Conservation (phyloP, 139 green algal genomes). For the Prasinococcaceae sp. region DNA sequence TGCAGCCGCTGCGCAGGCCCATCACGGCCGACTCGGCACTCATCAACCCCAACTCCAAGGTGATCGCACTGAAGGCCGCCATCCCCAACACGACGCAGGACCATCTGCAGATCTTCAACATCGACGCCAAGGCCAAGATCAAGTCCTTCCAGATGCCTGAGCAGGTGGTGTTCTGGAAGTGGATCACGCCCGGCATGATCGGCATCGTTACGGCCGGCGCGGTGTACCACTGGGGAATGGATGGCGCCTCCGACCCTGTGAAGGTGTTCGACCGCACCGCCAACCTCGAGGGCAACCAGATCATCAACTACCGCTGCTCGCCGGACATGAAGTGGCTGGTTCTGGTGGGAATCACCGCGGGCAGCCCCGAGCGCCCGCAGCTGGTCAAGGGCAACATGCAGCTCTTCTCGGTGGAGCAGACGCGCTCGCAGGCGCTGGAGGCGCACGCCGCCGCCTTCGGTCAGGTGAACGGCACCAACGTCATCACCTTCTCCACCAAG, state of each 20-base stretch:
- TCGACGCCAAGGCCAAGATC: constrained; percentile 96
- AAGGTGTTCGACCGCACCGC: constrained; percentile 95
- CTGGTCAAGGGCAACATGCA: constrained; percentile 98
- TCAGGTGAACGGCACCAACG: constrained; percentile 28
- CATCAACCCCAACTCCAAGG: constrained; percentile 82
- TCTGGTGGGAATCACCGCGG: constrained; percentile 90
- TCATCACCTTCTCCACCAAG: constrained; percentile 97
- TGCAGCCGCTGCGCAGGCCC: constrained; percentile 59
- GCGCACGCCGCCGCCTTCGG: constrained; percentile 77
- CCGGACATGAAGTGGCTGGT: constrained; percentile 85
- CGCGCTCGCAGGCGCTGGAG: constrained; percentile 88
- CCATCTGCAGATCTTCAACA: constrained; percentile 94
- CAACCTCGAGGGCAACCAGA: constrained; percentile 89
- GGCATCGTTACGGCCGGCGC: constrained; percentile 77
- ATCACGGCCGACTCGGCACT: constrained; percentile 94
- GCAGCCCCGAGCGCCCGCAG: constrained; percentile 71
- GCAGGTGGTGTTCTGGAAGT: constrained; percentile 92
- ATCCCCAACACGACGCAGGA: constrained; percentile 31
- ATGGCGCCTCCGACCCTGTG: constrained; percentile 46
- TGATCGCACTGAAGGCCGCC: constrained; percentile 84
- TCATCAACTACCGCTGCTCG: constrained; percentile 91
- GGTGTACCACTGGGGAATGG: constrained; percentile 96
- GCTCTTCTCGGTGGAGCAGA: constrained; percentile 91
- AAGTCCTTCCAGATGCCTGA: constrained; percentile 88
- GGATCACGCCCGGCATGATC: constrained; percentile 64